Evolutionary conservation across 2,329 filamentous ascomycete species (phyloP), one percentile per base, ranked within the genome.

Genomic region (Incumbomyces lentus): DNA sequence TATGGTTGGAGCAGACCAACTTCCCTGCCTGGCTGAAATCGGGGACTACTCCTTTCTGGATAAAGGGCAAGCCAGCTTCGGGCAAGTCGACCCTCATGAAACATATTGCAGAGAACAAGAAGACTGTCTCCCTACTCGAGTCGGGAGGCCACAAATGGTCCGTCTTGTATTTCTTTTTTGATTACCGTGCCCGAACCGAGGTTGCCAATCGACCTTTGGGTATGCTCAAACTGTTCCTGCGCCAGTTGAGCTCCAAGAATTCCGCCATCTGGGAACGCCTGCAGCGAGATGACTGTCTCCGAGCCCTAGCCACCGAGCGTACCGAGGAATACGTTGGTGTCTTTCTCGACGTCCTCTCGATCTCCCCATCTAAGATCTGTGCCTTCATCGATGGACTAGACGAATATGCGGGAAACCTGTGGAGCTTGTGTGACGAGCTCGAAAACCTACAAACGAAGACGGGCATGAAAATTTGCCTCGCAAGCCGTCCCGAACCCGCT

Each of bases 1-100:
- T 68, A 62, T 64, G 62, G 69, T 33, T 64, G 62, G 40, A 66
- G 66, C 2, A 65, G 68, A 19, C 65, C 67, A 3, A 65, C 66
- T 6, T 60, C 62, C 1, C 65, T 65, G 19, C 18, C 5, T 46
- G 44, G 44, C n/a, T 40, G 16, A 4, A 40, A n/a, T 30, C 34
- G 3, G 44, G 57, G 43, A 50, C 57, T 13, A 55, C 55, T 18
- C 40, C 60, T 2, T 50, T 60, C 13, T 60, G 55, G 58, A 57
- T 60, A 7, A 58, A 58, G 39, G 58, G 58, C 1, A 59, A 60
- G 19, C 58, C 58, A 7, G 58, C 58, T 6, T 18, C 44, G 14
- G 57, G 57, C 29, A 35, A 35, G 16, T 54, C 55, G 8, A 57
- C 55, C 1, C 18, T 56, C 31, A 54, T 54, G 53, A 56, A 53